phyloP scores from a whole-genome alignment of 2,329 filamentous ascomycete species.

The Scortechinia acanthostroma region DNA sequence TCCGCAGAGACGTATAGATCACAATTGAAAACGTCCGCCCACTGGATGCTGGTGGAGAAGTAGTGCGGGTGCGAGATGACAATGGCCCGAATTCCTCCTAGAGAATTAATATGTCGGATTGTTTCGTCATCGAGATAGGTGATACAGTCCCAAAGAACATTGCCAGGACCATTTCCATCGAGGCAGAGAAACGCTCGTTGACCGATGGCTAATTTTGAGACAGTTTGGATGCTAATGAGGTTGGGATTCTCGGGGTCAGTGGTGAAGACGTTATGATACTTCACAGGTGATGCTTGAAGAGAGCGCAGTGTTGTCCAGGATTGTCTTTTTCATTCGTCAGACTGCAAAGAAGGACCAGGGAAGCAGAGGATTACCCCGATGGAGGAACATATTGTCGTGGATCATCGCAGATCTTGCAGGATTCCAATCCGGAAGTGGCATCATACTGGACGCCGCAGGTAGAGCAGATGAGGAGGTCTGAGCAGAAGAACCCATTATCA shows the following conservation, averaged over 20 bases:
- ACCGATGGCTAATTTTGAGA: neutral
- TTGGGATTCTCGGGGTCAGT: neutral
- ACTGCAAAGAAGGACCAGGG: too few species aligned
- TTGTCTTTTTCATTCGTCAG: too few species aligned
- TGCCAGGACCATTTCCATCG: neutral
- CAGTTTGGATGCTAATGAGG: neutral
- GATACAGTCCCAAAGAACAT: neutral
- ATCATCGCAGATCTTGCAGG: neutral
- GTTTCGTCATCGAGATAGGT: neutral
- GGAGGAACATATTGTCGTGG: neutral
- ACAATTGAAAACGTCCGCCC: slow-evolving; percentile 63
- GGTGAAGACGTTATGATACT: neutral
- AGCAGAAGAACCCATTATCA: too few species aligned
- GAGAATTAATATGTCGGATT: slow-evolving; percentile 35
- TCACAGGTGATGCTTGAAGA: neutral
- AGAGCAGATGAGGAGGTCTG: neutral
- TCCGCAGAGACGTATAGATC: slow-evolving; percentile 62
- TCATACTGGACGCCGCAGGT: neutral
- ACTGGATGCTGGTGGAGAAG: slow-evolving; percentile 70
- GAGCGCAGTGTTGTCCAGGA: neutral
- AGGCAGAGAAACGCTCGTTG: neutral
- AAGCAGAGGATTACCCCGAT: too few species aligned
- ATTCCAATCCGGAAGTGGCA: neutral
- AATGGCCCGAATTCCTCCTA: slow-evolving; percentile 66
- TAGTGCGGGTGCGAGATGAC: slow-evolving; percentile 78